phyloP scores from a whole-genome alignment of 2,329 filamentous ascomycete species.

The Plenodomus lindquistii region DNA sequence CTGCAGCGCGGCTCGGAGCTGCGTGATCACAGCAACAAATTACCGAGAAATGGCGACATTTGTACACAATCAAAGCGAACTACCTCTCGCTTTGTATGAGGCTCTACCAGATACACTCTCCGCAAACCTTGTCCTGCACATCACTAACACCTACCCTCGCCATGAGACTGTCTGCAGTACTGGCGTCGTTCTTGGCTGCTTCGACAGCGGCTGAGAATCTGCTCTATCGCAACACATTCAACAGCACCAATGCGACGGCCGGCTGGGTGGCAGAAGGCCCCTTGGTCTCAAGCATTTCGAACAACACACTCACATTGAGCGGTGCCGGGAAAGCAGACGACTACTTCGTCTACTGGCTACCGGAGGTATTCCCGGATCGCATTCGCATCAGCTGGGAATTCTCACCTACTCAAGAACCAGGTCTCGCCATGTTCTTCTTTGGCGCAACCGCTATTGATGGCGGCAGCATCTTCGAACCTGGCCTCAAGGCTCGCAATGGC shows the following conservation, averaged over 20 bases:
- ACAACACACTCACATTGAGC: slow-evolving; percentile 32
- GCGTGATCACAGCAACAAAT: background rate
- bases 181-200: background rate
- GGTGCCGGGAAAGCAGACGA: slow-evolving; percentile 29
- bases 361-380: slow-evolving; percentile 36
- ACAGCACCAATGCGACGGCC: slow-evolving; percentile 28
- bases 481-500: slow-evolving; percentile 30
- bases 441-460: slow-evolving; percentile 31
- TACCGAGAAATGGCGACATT: background rate
- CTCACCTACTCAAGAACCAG: slow-evolving; percentile 34
- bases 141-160: background rate
- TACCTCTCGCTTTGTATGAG: too few relatives aligned
- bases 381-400: slow-evolving; percentile 43
- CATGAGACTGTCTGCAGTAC: background rate
- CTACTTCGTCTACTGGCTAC: slow-evolving; percentile 41
- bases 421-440: slow-evolving; percentile 44
- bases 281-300: slow-evolving; percentile 24
- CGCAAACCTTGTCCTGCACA: background rate
- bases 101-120: too few relatives aligned
- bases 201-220: slow-evolving; percentile 34
- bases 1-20: background rate
- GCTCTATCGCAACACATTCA: slow-evolving; percentile 40
- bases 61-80: background rate
- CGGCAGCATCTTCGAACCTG: slow-evolving; percentile 34
- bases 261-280: slow-evolving; percentile 40